Evolutionary conservation across 805 yeast species (phyloP).

Genomic region (Yarrowia yakushimensis): DNA sequence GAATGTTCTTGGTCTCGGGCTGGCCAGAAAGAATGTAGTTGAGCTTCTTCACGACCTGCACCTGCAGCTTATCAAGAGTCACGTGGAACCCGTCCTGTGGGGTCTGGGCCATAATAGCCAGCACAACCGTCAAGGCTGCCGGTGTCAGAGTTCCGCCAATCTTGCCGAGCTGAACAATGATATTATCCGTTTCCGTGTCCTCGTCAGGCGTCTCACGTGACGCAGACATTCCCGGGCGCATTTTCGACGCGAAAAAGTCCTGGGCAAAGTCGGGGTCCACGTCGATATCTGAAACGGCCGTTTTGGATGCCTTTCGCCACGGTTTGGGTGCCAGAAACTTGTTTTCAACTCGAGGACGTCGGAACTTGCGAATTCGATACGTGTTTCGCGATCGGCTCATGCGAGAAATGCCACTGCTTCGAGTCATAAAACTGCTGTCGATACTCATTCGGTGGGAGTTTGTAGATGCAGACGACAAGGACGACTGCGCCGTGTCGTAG

Average conservation of each 20-base stretch:
- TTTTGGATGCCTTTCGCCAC: conserved; percentile 10
- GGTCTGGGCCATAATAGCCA: conserved; percentile 40
- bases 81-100: conserved; percentile 45
- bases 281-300: background rate
- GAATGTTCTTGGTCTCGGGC: conserved; percentile 43
- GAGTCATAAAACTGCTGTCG: conserved; percentile 7
- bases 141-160: conserved; percentile 51
- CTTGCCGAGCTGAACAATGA: conserved; percentile 54
- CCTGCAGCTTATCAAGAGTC: conserved; percentile 63
- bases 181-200: conserved; percentile 49
- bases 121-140: conserved; percentile 40
- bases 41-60: conserved; percentile 48
- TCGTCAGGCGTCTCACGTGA: conserved; percentile 37
- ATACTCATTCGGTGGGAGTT: conserved; percentile 7
- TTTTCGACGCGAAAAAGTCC: conserved; percentile 18
- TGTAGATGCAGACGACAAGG: conserved; percentile 6
- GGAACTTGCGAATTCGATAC: conserved; percentile 1
- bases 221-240: conserved; percentile 7
- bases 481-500: conserved; percentile 15
- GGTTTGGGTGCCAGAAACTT: conserved; percentile 16
- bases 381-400: background rate
- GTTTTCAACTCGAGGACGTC: background rate
- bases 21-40: conserved; percentile 36
- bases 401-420: conserved; percentile 15
- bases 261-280: conserved; percentile 6